Conservation (phyloP, 2,329 filamentous ascomycete genomes). For the Hymenoscyphus repandus region DNA sequence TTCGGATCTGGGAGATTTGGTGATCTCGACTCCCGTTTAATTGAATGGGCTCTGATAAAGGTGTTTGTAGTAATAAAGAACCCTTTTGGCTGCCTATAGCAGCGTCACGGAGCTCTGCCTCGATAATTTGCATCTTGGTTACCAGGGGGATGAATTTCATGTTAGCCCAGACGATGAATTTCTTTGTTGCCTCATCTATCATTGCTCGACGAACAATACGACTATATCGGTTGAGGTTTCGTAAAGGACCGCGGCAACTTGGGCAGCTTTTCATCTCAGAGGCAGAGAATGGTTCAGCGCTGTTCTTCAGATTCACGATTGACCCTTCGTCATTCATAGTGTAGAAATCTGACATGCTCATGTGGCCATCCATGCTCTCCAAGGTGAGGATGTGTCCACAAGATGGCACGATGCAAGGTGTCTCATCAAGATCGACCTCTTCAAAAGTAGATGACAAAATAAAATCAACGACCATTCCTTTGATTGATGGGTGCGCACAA, state of each 20-base stretch:
- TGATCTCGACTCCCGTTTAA: constrained; percentile 19
- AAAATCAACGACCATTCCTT: constrained; percentile 48
- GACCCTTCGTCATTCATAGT: constrained; percentile 33
- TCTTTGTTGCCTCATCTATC: constrained; percentile 59
- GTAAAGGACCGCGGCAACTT: constrained; percentile 52
- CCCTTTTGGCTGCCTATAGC: constrained; percentile 5
- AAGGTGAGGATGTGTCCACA: constrained; percentile 62
- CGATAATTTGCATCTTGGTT: constrained; percentile 21
- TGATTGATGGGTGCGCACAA: constrained; percentile 43
- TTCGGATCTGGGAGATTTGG: constrained; percentile 24
- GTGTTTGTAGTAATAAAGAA: constrained; percentile 12
- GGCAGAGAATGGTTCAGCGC: constrained; percentile 44
- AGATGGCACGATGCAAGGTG: constrained; percentile 55
- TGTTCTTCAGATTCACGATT: constrained; percentile 32
- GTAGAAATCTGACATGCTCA: constrained; percentile 50
- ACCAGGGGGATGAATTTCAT: constrained; percentile 21
- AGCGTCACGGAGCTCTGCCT: constrained; percentile 16
- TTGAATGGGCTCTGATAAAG: constrained; percentile 11
- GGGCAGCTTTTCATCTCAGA: constrained; percentile 50
- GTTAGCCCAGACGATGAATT: constrained; percentile 53
- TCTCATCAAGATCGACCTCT: constrained; percentile 52
- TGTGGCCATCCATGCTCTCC: constrained; percentile 54
- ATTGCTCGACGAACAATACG: constrained; percentile 54
- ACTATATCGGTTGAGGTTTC: constrained; percentile 55
- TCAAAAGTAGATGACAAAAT: constrained; percentile 48